Evolutionary conservation across 1,139 yeast species (phyloP).

Genomic region (Protomyces inundatus): DNA sequence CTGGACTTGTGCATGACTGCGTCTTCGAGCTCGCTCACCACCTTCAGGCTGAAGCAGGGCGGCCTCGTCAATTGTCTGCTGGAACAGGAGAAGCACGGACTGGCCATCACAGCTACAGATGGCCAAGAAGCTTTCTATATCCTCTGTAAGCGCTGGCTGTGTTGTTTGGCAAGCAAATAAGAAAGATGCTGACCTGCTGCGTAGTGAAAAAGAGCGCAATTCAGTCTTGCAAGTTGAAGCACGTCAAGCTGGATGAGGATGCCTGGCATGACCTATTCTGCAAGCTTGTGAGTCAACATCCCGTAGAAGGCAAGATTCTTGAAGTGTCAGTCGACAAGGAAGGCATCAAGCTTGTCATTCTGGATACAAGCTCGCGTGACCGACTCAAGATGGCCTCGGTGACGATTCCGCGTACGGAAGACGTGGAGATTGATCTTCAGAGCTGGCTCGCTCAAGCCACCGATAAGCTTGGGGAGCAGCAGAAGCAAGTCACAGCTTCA

Average conservation of each 20-base stretch:
- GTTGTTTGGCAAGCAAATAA: not conserved
- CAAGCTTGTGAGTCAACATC: not conserved
- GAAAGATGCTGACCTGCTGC: not conserved
- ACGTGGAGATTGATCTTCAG: not conserved
- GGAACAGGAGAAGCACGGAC: not conserved
- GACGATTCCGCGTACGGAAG: not conserved
- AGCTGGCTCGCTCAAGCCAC: not conserved
- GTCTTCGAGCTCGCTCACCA: not conserved
- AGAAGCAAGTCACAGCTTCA: not conserved
- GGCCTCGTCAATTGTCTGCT: not conserved
- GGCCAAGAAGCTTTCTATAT: not conserved
- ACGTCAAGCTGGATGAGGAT: not conserved
- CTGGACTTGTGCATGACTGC: too few species aligned
- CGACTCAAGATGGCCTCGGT: not conserved
- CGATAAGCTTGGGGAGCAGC: not conserved
- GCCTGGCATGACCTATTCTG: not conserved
- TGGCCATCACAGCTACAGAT: not conserved
- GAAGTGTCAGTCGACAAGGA: not conserved
- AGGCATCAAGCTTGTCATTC: not conserved
- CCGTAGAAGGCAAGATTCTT: not conserved
- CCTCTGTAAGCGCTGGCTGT: not conserved
- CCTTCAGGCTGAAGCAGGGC: not conserved
- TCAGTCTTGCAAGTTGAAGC: not conserved
- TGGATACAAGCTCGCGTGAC: not conserved
- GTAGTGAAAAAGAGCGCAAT: not conserved